Conservation (phyloP, 345 rosid genomes). For the Toxicodendron radicans region DNA sequence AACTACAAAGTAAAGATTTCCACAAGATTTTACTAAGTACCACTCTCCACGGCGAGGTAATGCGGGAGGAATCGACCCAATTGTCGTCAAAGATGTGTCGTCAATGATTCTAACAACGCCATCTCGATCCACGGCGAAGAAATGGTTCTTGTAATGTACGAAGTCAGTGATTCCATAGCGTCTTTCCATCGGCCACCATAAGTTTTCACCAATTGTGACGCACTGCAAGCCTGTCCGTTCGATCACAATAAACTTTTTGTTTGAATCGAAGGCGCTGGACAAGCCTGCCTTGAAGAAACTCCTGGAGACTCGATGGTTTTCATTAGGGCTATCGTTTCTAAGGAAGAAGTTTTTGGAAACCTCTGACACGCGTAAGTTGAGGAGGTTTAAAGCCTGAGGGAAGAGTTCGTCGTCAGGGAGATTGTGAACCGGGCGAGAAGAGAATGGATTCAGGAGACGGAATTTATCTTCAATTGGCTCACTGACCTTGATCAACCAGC, state of each 20-base stretch:
- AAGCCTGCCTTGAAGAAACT: background rate
- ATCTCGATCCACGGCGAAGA: conserved; percentile 9
- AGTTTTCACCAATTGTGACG: background rate
- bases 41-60: background rate
- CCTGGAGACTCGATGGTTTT: background rate
- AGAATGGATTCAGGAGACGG: conserved; percentile 10
- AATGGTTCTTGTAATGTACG: background rate
- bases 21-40: background rate
- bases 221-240: background rate
- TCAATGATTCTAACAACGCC: background rate
- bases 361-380: conserved; percentile 2
- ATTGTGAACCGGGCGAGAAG: background rate
- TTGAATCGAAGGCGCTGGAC: background rate
- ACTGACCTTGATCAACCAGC: conserved; percentile 24
- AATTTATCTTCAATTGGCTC: conserved; percentile 5
- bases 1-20: background rate
- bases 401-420: background rate
- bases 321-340: background rate
- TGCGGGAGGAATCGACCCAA: background rate
- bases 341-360: background rate
- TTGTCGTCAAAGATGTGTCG: background rate
- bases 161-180: conserved; percentile 8
- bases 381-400: conserved; percentile 13
- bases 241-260: background rate
- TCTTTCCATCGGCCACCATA: conserved; percentile 8